These are phyloP conservation scores for Eutrema salsugineum DNA, from an alignment of 441 rosid genomes.

Conservation along the genomic window DNA sequence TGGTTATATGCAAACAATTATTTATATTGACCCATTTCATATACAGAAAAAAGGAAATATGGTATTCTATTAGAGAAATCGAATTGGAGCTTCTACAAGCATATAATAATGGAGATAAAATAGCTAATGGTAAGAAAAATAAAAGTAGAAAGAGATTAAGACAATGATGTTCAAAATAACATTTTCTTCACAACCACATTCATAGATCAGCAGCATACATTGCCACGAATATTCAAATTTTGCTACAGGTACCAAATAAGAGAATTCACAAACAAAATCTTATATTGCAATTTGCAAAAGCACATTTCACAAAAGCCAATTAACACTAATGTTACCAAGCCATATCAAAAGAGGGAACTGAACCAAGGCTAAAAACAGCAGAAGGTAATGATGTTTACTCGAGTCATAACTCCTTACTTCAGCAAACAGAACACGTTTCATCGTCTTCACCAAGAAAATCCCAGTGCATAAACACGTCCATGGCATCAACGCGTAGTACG, in stretches of 20 bases:
- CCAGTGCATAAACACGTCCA: constrained; percentile 83
- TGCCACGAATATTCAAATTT: constrained; percentile 1
- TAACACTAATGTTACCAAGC: constrained; percentile 84
- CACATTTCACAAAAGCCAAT: constrained; percentile 61
- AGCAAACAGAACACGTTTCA: constrained; percentile 81
- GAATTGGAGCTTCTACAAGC: not conserved
- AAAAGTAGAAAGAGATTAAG: not conserved
- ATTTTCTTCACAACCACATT: not conserved
- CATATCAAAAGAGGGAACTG: constrained; percentile 80
- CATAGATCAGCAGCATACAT: not conserved
- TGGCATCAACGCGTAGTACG: constrained; percentile 75
- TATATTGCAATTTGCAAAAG: not conserved
- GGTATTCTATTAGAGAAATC: not conserved
- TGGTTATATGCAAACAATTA: not conserved
- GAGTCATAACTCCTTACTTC: constrained; percentile 75
- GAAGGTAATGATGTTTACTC: constrained; percentile 70
- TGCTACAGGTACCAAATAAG: not conserved
- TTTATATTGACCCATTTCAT: not conserved
- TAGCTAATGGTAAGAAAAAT: not conserved
- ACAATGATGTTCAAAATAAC: constrained; percentile 6
- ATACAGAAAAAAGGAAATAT: too few relatives aligned
- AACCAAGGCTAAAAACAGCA: constrained; percentile 73
- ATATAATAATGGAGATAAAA: not conserved
- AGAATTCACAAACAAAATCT: constrained; percentile 17
- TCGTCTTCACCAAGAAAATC: constrained; percentile 84